These are phyloP conservation scores for Aspergillus sp. DNA, from an alignment of 2,329 filamentous ascomycete genomes.

Conservation along the genomic window DNA sequence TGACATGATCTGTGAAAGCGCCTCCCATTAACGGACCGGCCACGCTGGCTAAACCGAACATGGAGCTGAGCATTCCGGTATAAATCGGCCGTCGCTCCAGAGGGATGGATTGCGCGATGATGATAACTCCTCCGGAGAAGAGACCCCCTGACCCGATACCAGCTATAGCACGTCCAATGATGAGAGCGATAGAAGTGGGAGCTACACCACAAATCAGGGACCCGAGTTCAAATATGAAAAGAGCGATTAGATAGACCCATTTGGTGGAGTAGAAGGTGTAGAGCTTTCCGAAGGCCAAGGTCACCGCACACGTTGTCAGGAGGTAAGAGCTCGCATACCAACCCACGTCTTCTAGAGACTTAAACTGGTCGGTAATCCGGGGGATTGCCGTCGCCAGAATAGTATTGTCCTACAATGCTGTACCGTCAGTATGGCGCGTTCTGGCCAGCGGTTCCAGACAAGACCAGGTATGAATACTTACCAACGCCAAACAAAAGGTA, in stretches of 20 bases:
- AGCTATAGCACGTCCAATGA: conserved; percentile 42
- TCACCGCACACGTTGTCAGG: conserved; percentile 42
- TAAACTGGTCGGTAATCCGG: conserved; percentile 47
- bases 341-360: conserved; percentile 45
- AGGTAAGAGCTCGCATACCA: conserved; percentile 50
- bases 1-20: conserved; percentile 41
- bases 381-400: conserved; percentile 49
- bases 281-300: conserved; percentile 42
- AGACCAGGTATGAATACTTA: conserved; percentile 5
- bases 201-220: conserved; percentile 39
- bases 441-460: too few relatives aligned
- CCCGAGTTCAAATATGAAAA: conserved; percentile 43
- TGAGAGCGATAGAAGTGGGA: conserved; percentile 36
- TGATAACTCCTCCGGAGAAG: conserved; percentile 39
- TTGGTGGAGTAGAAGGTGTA: conserved; percentile 45
- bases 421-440: not conserved
- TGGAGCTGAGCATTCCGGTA: conserved; percentile 39
- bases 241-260: conserved; percentile 38
- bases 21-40: conserved; percentile 46
- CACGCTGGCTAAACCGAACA: conserved; percentile 43
- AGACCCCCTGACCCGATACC: conserved; percentile 39
- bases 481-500: conserved; percentile 40
- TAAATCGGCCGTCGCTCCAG: conserved; percentile 40
- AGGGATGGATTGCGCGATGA: conserved; percentile 40
- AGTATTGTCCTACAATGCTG: conserved; percentile 33